These are phyloP conservation scores for Agrocybe pediades DNA, from an alignment of 768 basidiomycete species.

Conservation along the genomic window DNA sequence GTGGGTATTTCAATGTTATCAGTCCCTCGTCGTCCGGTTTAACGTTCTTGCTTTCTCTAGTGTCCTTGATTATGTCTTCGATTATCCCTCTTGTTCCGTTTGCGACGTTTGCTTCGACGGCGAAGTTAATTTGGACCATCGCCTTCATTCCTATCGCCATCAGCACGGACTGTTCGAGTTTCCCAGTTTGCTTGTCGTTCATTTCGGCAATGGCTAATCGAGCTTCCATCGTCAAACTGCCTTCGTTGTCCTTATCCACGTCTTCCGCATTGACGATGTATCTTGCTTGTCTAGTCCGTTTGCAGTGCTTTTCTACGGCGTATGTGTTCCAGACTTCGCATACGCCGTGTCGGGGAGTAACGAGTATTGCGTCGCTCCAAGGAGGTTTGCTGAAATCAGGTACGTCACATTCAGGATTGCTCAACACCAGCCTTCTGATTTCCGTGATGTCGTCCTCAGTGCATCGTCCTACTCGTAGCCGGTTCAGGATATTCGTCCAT, in stretches of 20 bases:
- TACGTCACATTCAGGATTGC: slow-evolving; percentile 9
- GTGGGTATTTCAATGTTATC: slow-evolving; percentile 27
- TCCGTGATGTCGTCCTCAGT: slow-evolving; percentile 23
- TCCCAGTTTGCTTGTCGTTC: slow-evolving; percentile 12
- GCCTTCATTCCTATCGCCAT: slow-evolving; percentile 36
- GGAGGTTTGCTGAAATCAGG: slow-evolving; percentile 26
- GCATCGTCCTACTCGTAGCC: slow-evolving; percentile 27
- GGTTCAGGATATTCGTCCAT: slow-evolving; percentile 31
- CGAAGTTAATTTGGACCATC: slow-evolving; percentile 37
- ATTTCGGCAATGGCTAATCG: background rate
- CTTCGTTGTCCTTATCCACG: background rate
- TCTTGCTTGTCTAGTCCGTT: slow-evolving; percentile 5
- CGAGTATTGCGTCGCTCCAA: slow-evolving; percentile 34
- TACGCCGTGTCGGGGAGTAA: slow-evolving; percentile 39
- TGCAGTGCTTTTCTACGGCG: slow-evolving; percentile 21
- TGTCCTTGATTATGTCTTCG: slow-evolving; percentile 31
- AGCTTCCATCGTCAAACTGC: background rate
- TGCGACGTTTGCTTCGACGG: slow-evolving; percentile 37
- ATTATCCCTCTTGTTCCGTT: slow-evolving; percentile 41
- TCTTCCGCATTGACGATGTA: slow-evolving; percentile 34
- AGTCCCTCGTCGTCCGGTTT: slow-evolving; percentile 1
- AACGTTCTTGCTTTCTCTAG: slow-evolving; percentile 20
- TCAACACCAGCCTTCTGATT: slow-evolving; percentile 24
- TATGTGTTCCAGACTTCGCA: slow-evolving; percentile 36
- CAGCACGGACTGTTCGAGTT: slow-evolving; percentile 23